These are phyloP conservation scores for Gastrolobium bilobum DNA, from an alignment of 306 rosid species.

Conservation along the genomic window DNA sequence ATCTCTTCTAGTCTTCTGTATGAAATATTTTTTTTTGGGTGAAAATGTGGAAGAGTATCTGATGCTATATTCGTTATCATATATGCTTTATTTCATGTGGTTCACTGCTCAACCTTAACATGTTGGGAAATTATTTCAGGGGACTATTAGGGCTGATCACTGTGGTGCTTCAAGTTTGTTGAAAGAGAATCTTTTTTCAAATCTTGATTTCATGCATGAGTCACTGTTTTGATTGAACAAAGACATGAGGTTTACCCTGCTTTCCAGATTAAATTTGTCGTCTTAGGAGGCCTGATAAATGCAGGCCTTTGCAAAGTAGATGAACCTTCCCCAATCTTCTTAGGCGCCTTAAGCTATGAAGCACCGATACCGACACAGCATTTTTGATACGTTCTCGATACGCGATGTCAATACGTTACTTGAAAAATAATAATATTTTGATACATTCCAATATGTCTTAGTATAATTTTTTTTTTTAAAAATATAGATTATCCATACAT, in stretches of 20 bases:
- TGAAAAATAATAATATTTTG: too few relatives aligned
- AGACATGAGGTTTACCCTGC: constrained; percentile 54
- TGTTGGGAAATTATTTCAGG: constrained; percentile 49
- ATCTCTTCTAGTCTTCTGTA: not conserved
- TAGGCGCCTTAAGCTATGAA: too few relatives aligned
- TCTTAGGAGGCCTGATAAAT: constrained; percentile 13
- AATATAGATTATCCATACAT: too few relatives aligned
- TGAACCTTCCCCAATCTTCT: too few relatives aligned
- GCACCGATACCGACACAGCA: too few relatives aligned
- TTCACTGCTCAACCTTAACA: not conserved
- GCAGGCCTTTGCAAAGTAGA: constrained; percentile 29
- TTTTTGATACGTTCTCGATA: too few relatives aligned
- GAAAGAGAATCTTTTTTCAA: not conserved
- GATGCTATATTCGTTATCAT: constrained; percentile 9
- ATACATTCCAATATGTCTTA: too few relatives aligned
- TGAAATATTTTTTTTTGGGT: not conserved
- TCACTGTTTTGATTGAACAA: constrained; percentile 39
- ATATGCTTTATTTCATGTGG: constrained; percentile 11
- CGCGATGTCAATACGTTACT: too few relatives aligned
- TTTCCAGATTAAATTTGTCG: constrained; percentile 51
- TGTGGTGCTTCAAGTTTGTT: constrained; percentile 28
- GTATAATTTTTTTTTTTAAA: too few relatives aligned
- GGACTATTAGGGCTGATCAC: not conserved
- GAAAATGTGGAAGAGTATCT: constrained; percentile 15
- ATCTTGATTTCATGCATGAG: constrained; percentile 44